Conservation (phyloP, 257 asterid species). For the Orobanche coerulescens region DNA sequence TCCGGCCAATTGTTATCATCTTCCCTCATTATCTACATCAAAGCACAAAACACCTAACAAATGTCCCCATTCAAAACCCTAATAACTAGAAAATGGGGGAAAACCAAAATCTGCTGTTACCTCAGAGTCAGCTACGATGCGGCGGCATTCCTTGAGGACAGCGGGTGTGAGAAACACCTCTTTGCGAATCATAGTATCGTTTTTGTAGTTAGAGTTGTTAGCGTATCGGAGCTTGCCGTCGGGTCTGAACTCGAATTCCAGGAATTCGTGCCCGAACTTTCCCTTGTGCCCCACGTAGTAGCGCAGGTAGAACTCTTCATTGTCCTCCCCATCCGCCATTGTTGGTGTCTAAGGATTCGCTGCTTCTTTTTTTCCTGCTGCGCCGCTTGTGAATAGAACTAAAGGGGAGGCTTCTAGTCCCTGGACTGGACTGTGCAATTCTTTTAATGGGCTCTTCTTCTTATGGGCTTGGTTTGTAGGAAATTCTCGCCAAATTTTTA, state of each 20-base stretch:
- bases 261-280: slow-evolving; percentile 87
- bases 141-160: slow-evolving; percentile 92
- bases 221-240: slow-evolving; percentile 97
- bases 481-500: not conserved
- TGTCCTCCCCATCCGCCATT: slow-evolving; percentile 51
- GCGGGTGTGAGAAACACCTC: slow-evolving; percentile 86
- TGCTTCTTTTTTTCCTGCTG: not conserved
- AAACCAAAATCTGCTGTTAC: slow-evolving; percentile 17
- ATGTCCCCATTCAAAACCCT: slow-evolving; percentile 24
- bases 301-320: slow-evolving; percentile 77
- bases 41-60: not conserved
- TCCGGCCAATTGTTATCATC: slow-evolving; percentile 98
- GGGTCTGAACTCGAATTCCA: slow-evolving; percentile 89
- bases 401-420: slow-evolving; percentile 1
- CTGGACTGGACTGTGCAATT: not conserved
- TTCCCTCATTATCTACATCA: slow-evolving; percentile 84
- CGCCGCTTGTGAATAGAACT: no score
- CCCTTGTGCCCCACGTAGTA: slow-evolving; percentile 97
- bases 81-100: not conserved
- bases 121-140: slow-evolving; percentile 83
- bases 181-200: slow-evolving; percentile 96
- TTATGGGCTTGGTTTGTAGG: not conserved
- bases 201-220: slow-evolving; percentile 93
- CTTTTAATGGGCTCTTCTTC: not conserved
- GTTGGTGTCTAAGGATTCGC: slow-evolving; percentile 8